Base-by-base conservation (phyloP, 345 rosid genomes). In the Syzygium jambos region DNA sequence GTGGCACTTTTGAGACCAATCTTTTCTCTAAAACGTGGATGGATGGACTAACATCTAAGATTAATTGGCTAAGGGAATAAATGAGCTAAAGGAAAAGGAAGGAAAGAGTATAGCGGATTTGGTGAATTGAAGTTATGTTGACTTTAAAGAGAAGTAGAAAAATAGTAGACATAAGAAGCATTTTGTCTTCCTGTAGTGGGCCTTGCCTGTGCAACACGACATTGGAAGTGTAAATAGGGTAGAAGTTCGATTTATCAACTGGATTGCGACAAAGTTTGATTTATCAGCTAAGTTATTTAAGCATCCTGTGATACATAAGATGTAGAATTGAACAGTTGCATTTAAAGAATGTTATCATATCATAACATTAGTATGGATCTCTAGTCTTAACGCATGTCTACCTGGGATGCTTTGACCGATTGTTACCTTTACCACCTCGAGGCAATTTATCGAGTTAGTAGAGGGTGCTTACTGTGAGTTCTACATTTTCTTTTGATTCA, bases 321-420 rank as follows among this genome's bases (percentile, higher is more conserved):
- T 97, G 98, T 98, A 95, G 93, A 91, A 95, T 91, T 98, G 98
- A 86, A 97, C 98, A 51, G 91, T 96, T 91, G 97, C 99, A 68
- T 17, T 34, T 89, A 97, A 94, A 57, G 97, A 94, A 91, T 95
- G 98, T 93, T 84, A 73, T 59, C 49, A 53, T 63, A 52, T 30
- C 43, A 54, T 4, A 21, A 13, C 9, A 54, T 54, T 73, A 73
- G 80, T 34, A 38, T 34, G 80, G 25, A 73, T 73, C 49, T 73
- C 80, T 73, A 34, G 80, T 17, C 49, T 73, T 34, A 34, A 73
- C 38, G 13, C 13, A 11, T 73, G 80, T 25, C 46, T 73, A 7
- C 80, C 80, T 65, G 80, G 80, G 80, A 73, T 73, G 80, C 80
- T 73, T 17, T 65, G 78, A 65, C 78, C 30, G 38, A 15, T 65